phyloP scores from a whole-genome alignment of 805 yeast species.

The Wickerhamomyces mucosus region DNA sequence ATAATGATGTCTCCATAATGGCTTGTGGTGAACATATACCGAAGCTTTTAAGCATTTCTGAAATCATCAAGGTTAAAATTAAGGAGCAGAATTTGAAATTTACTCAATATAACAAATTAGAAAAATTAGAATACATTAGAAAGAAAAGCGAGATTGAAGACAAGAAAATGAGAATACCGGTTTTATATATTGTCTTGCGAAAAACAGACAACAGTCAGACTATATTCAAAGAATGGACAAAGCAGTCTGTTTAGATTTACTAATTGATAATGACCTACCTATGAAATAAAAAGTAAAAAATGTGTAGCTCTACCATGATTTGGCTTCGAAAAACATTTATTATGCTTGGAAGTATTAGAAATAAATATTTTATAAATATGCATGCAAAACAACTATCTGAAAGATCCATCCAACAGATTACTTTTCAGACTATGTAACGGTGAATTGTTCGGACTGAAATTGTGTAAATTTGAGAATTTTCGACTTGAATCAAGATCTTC shows the following conservation, averaged over 20 bases:
- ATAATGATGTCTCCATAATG: background rate
- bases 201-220: background rate
- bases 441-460: background rate
- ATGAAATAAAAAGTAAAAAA: background rate
- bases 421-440: no score
- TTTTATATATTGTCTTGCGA: constrained; percentile 14
- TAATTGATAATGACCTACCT: background rate
- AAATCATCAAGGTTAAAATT: no score
- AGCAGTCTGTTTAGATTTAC: constrained; percentile 3
- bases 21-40: no score
- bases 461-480: no score
- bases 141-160: constrained; percentile 13
- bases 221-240: constrained; percentile 14
- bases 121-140: constrained; percentile 10
- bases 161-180: constrained; percentile 13
- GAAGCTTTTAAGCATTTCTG: no score
- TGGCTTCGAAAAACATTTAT: background rate
- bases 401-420: no score
- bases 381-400: no score
- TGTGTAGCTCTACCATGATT: background rate
- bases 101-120: constrained; percentile 17
- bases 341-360: background rate
- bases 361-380: background rate
- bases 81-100: no score
- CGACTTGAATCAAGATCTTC: background rate